Evolutionary conservation across 2,329 filamentous ascomycete species (phyloP).

Genomic region (Calonectria multiphialidica): DNA sequence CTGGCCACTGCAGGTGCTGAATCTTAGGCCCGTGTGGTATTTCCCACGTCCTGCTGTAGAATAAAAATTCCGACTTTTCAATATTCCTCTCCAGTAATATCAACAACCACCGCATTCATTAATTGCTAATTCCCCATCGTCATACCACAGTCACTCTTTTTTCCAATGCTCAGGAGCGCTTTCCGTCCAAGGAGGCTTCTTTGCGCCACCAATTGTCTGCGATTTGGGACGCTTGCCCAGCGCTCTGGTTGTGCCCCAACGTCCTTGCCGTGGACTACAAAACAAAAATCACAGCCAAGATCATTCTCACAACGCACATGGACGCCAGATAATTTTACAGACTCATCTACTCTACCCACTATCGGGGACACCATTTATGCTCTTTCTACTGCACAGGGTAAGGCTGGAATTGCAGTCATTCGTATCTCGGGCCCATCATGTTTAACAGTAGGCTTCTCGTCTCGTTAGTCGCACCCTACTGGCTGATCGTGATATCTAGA

Average conservation of each 20-base stretch:
- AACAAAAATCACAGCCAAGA: neutral
- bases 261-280: neutral
- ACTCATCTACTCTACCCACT: slow-evolving; percentile 31
- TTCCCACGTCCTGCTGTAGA: neutral
- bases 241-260: neutral
- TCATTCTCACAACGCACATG: slow-evolving; percentile 29
- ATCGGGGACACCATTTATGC: slow-evolving; percentile 84
- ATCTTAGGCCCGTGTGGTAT: slow-evolving; percentile 12
- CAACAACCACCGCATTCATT: slow-evolving; percentile 3
- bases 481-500: slow-evolving; percentile 47
- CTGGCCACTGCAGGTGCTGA: slow-evolving; percentile 10
- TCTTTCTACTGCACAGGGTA: slow-evolving; percentile 86
- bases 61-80: slow-evolving; percentile 2
- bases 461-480: neutral
- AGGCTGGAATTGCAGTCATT: slow-evolving; percentile 91
- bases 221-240: neutral
- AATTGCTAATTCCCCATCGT: neutral
- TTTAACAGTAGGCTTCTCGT: slow-evolving; percentile 64
- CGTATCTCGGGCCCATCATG: slow-evolving; percentile 87
- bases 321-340: slow-evolving; percentile 8
- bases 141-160: neutral
- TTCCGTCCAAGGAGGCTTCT: slow-evolving; percentile 35
- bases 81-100: neutral
- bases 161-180: slow-evolving; percentile 42
- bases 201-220: slow-evolving; percentile 22